Percentiles rank a stretch among this genome's conserved stretches.
Evolutionary conservation across 208 protist species (phyloP).

Genomic region (Tetramitus jugosus): DNA sequence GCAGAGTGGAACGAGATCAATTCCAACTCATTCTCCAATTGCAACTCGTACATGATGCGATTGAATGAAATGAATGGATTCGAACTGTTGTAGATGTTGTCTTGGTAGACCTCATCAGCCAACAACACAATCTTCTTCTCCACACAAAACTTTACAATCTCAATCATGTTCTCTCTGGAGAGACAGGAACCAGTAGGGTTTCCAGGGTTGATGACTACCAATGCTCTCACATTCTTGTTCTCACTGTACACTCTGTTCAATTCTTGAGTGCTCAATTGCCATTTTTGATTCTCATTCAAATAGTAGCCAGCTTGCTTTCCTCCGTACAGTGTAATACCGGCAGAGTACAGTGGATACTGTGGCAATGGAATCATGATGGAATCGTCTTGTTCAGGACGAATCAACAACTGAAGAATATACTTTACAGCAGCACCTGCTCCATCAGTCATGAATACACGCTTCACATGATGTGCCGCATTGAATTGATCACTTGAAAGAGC

Average conservation of each 20-base stretch:
- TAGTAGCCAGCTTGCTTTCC: conserved; percentile 82
- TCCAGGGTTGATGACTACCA: conserved; percentile 98
- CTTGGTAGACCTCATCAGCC: conserved; percentile 99
- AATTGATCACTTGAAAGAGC: conserved; percentile 34
- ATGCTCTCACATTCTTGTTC: conserved; percentile 65
- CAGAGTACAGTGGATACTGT: conserved; percentile 99
- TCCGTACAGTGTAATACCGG: conserved; percentile 84
- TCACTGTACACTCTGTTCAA: conserved; percentile 53
- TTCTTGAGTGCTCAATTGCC: conserved; percentile 61
- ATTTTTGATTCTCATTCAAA: conserved; percentile 78
- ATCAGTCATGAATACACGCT: conserved; percentile 89
- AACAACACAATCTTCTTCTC: conserved; percentile 67
- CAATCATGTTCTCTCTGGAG: conserved; percentile 57
- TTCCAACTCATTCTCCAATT: conserved; percentile 34
- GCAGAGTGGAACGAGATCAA: conserved; percentile 95
- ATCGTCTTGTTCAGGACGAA: conserved; percentile 53
- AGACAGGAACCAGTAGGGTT: conserved; percentile 94
- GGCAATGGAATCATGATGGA: conserved; percentile 92
- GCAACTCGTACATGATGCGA: conserved; percentile 45
- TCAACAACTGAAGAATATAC: conserved; percentile 65
- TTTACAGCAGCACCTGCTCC: conserved; percentile 88
- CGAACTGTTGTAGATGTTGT: conserved; percentile 87
- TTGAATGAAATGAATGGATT: conserved; percentile 78
- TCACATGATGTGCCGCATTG: conserved; percentile 43
- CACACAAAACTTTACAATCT: conserved; percentile 59